Conservation (phyloP, 129 eudicot species). For the Helianthus tuberosus region DNA sequence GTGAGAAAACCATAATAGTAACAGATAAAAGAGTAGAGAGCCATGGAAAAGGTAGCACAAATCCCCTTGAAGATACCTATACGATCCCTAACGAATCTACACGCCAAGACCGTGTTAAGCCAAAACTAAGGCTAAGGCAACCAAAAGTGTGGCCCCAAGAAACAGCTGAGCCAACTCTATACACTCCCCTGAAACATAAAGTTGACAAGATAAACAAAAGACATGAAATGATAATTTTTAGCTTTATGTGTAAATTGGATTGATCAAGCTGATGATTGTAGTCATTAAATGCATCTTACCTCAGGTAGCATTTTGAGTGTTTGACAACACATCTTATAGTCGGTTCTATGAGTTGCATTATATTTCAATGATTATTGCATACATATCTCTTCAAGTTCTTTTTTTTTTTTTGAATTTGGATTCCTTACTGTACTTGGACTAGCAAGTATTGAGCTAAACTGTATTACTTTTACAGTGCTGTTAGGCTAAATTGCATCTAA, state of each 20-base stretch:
- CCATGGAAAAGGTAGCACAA: too few species aligned
- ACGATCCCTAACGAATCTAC: too few species aligned
- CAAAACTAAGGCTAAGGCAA: too few species aligned
- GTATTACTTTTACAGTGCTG: background rate
- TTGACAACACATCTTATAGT: background rate
- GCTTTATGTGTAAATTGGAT: background rate
- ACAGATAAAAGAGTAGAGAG: too few species aligned
- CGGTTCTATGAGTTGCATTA: background rate
- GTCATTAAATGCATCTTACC: conserved; percentile 1
- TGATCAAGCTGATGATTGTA: background rate
- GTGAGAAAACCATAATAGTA: too few species aligned
- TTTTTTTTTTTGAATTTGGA: background rate
- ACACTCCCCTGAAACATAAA: background rate
- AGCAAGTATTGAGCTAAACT: background rate
- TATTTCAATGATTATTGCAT: background rate
- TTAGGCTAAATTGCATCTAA: background rate
- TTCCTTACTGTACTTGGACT: background rate
- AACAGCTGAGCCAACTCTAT: too few species aligned
- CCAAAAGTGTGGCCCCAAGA: too few species aligned
- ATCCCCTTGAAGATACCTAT: too few species aligned
- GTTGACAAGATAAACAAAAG: background rate
- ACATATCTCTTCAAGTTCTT: background rate
- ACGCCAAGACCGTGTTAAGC: too few species aligned
- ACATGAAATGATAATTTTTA: background rate
- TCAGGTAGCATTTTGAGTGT: background rate